phyloP scores from a whole-genome alignment of 2,329 filamentous ascomycete species.

The Ceratocystis papillata region DNA sequence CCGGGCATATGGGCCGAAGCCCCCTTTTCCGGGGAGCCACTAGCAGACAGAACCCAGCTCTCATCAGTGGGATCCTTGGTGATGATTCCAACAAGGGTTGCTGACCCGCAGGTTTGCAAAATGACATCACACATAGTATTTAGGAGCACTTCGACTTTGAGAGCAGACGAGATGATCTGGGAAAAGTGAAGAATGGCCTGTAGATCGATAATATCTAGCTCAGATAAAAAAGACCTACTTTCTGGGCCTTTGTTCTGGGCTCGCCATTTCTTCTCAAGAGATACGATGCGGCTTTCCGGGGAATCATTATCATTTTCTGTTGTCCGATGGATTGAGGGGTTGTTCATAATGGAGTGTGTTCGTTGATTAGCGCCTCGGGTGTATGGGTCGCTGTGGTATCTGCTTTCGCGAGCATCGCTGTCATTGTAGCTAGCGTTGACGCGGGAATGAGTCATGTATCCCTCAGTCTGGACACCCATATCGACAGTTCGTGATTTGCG shows the following conservation, averaged over 20 bases:
- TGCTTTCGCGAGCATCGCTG: conserved; percentile 5
- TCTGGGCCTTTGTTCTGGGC: conserved; percentile 32
- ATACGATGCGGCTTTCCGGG: not conserved
- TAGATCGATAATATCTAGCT: conserved; percentile 73
- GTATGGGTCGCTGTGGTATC: conserved; percentile 1
- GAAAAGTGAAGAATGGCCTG: conserved; percentile 68
- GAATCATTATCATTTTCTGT: not conserved
- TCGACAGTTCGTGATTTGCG: conserved; percentile 51
- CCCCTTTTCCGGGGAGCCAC: conserved; percentile 58
- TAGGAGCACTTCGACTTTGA: conserved; percentile 63
- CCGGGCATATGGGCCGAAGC: conserved; percentile 56
- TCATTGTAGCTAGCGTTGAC: conserved; percentile 15
- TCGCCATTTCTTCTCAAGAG: conserved; percentile 14
- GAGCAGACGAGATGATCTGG: conserved; percentile 67
- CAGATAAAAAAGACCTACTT: conserved; percentile 53
- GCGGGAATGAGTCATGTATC: conserved; percentile 32
- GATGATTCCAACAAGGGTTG: conserved; percentile 61
- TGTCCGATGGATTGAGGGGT: conserved; percentile 5
- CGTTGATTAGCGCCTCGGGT: conserved; percentile 12
- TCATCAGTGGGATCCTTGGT: conserved; percentile 50
- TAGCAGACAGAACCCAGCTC: conserved; percentile 64
- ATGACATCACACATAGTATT: conserved; percentile 76
- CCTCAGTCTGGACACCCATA: conserved; percentile 58
- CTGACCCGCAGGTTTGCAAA: conserved; percentile 62
- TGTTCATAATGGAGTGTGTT: conserved; percentile 12